Base-by-base conservation (phyloP, 257 asterid species). In the Parsonsia alboflavescens region DNA sequence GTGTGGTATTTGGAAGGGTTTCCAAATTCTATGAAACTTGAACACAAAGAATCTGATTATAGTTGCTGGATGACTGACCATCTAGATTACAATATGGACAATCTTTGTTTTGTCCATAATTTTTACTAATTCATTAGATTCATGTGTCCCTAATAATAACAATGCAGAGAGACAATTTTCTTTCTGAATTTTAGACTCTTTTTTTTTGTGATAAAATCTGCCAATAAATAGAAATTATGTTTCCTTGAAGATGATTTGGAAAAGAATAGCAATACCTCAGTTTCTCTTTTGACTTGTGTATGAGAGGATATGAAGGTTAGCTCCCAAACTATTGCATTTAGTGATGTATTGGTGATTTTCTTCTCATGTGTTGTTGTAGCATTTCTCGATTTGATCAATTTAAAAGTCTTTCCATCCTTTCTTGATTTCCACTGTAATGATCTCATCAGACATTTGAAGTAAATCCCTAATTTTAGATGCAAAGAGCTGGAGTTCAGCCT, bases 401-500 rank as follows among this genome's bases (percentile, higher is more conserved):
- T 19, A 53, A 24, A n/a, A 3, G 8, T 70, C 58, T 70, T 48
- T 73, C 64, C 46, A 65, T 61, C 39, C 59, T 41, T 49, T 70
- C 57, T 78, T 71, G 36, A 41, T 73, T 75, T 73, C 17, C 62
- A 44, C 75, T 50, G 71, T 33, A 61, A 74, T 72, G 77, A 57
- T 74, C 80, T 74, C 22, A 53, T 77, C 59, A 52, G 77, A 59
- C 64, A 72, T 75, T 52, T 73, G 73, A 73, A 71, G 69, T 52
- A 24, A 69, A 61, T 82, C 70, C 79, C 70, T 69, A 7, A 75
- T 79, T 75, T 45, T 73, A 94, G 99, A 95, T 95, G 99, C 98
- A 95, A 88, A 84, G 96, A 80, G 82, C 86, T 46, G 87, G 82
- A 73, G 76, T 87, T 80, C 84, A 46, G 64, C 99, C 99, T 57